Evolutionary conservation across 108 stramenopile species (phyloP).

Genomic region (Phaeodactylum tricornutum): DNA sequence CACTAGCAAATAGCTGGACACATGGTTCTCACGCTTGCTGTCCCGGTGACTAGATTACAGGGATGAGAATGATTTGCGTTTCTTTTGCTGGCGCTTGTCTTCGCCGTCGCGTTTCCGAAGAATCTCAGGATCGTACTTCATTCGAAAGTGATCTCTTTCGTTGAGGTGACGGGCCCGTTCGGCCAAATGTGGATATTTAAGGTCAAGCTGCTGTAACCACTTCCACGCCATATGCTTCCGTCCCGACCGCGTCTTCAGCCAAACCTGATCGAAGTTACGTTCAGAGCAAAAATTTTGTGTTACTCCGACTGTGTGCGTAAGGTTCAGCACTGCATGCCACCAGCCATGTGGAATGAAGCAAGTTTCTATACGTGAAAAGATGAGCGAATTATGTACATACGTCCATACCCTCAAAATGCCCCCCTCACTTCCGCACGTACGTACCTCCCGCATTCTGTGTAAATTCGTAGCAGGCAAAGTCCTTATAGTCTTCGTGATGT

Average conservation of each 20-base stretch:
- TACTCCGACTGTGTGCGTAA: slow-evolving; percentile 91
- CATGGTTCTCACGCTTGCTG: too few species aligned
- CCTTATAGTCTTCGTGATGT: slow-evolving; percentile 28
- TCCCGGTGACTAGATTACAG: too few species aligned
- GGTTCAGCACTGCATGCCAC: slow-evolving; percentile 98
- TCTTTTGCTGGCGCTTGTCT: slow-evolving; percentile 15
- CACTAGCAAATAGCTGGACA: too few species aligned
- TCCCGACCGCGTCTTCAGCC: slow-evolving; percentile 85
- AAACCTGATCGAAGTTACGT: slow-evolving; percentile 89
- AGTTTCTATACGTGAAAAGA: too few species aligned
- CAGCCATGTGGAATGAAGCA: slow-evolving; percentile 94
- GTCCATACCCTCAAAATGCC: too few species aligned
- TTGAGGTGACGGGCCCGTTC: slow-evolving; percentile 66
- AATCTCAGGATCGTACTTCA: slow-evolving; percentile 78
- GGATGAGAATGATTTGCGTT: too few species aligned
- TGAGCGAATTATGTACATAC: too few species aligned
- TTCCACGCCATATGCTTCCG: slow-evolving; percentile 91
- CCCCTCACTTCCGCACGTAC: too few species aligned
- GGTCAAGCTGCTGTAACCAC: slow-evolving; percentile 69
- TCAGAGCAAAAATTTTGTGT: slow-evolving; percentile 96
- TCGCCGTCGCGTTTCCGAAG: slow-evolving; percentile 4
- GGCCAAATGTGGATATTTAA: slow-evolving; percentile 69
- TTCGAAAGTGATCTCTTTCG: slow-evolving; percentile 69
- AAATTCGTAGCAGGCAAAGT: slow-evolving; percentile 88
- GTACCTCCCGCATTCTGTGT: slow-evolving; percentile 93